These are phyloP conservation scores for Suhomyces faveliae DNA, from an alignment of 805 yeast species.

Conservation along the genomic window DNA sequence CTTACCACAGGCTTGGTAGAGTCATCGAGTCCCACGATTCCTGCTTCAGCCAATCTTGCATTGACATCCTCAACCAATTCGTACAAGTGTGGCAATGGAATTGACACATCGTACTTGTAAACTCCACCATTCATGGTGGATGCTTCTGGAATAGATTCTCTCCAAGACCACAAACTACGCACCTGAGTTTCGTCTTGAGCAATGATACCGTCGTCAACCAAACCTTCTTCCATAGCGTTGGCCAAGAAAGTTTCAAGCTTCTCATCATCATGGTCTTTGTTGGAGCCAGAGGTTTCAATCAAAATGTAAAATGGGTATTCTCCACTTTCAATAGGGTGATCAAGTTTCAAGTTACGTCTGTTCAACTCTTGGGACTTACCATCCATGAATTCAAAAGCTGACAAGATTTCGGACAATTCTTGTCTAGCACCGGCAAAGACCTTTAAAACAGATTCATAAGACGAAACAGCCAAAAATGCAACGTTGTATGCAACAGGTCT, in stretches of 20 bases:
- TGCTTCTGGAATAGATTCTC: constrained; percentile 92
- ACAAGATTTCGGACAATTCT: constrained; percentile 79
- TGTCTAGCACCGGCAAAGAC: constrained; percentile 75
- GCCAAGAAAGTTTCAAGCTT: constrained; percentile 86
- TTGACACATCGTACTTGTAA: constrained; percentile 93
- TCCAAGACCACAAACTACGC: constrained; percentile 87
- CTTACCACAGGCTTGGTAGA: constrained; percentile 76
- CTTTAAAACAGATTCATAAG: constrained; percentile 80
- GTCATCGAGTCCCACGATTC: constrained; percentile 57
- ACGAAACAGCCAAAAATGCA: constrained; percentile 79
- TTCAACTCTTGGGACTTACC: constrained; percentile 62
- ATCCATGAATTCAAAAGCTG: constrained; percentile 96
- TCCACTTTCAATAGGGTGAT: constrained; percentile 75
- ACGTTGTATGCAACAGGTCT: constrained; percentile 85
- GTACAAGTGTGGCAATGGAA: constrained; percentile 80
- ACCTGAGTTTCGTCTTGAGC: constrained; percentile 94
- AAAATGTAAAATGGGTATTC: constrained; percentile 86
- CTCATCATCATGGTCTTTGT: constrained; percentile 87
- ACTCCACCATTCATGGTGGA: constrained; percentile 86
- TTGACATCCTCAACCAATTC: constrained; percentile 79
- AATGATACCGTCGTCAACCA: constrained; percentile 89
- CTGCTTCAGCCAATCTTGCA: constrained; percentile 53
- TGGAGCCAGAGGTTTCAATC: constrained; percentile 95
- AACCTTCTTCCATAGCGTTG: constrained; percentile 75
- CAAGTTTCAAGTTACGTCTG: constrained; percentile 53